phyloP scores from a whole-genome alignment of 2,329 filamentous ascomycete genomes.

The Microcyclosporella mali region DNA sequence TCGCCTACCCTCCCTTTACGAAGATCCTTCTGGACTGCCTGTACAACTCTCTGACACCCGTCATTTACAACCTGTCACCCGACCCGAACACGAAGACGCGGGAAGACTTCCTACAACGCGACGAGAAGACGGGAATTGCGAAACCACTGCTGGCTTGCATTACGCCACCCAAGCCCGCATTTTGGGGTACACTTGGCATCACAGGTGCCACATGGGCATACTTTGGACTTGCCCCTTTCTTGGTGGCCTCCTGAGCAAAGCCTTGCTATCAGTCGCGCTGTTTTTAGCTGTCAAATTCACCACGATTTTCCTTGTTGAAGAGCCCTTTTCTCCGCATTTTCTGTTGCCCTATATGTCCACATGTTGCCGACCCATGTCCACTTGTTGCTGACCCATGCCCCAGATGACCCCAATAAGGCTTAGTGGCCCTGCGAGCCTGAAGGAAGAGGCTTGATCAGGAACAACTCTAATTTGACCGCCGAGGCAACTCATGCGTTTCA shows the following conservation, averaged over 20 bases:
- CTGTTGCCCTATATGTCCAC: no score
- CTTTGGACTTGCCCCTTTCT: constrained; percentile 8
- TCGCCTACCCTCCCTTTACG: constrained; percentile 13
- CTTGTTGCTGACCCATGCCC: no score
- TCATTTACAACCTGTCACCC: constrained; percentile 9
- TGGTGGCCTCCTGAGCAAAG: background rate
- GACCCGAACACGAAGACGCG: constrained; percentile 12
- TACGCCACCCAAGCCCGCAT: constrained; percentile 15
- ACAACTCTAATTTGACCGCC: no score
- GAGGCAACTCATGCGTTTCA: no score
- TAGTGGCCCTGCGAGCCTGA: no score
- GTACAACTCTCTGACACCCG: constrained; percentile 13
- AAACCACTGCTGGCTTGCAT: constrained; percentile 8
- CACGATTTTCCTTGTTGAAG: no score
- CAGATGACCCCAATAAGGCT: no score
- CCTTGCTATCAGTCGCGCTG: background rate
- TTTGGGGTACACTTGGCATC: constrained; percentile 10
- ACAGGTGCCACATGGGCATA: constrained; percentile 11
- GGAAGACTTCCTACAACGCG: constrained; percentile 9
- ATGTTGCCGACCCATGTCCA: no score
- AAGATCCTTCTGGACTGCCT: constrained; percentile 15
- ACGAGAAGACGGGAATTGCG: constrained; percentile 16
- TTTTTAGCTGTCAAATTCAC: no score
- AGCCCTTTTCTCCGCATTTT: no score
- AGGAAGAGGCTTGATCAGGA: no score